These are phyloP conservation scores for Kwoniella dendrophila DNA, from an alignment of 768 basidiomycete species.

Conservation along the genomic window DNA sequence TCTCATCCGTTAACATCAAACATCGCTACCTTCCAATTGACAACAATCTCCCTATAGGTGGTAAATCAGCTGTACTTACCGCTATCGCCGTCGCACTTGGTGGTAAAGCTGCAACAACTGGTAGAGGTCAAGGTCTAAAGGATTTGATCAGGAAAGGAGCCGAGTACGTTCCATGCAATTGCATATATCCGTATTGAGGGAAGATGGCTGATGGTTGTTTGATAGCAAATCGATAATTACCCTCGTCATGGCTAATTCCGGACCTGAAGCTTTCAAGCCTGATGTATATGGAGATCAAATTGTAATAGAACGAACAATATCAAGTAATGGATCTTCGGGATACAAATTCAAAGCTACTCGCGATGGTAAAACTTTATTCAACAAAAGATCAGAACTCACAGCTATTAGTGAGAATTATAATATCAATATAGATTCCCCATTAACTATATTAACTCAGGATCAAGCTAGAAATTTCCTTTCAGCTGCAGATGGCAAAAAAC, in stretches of 20 bases:
- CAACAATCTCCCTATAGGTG: conserved; percentile 63
- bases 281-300: conserved; percentile 86
- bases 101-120: conserved; percentile 87
- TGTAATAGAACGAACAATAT: conserved; percentile 77
- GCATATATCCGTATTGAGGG: too few species aligned
- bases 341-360: conserved; percentile 78
- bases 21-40: conserved; percentile 21
- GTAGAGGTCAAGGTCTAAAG: conserved; percentile 80
- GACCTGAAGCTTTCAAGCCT: conserved; percentile 82
- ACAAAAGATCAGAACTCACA: conserved; percentile 79
- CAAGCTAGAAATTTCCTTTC: conserved; percentile 80
- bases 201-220: background rate
- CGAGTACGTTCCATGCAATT: conserved; percentile 62
- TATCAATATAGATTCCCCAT: conserved; percentile 72
- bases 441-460: conserved; percentile 75
- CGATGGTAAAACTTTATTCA: conserved; percentile 68
- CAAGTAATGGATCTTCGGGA: conserved; percentile 69
- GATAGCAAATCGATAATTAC: conserved; percentile 72
- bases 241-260: conserved; percentile 82
- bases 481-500: conserved; percentile 75
- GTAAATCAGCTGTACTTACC: conserved; percentile 90
- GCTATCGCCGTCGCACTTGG: conserved; percentile 92
- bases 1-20: conserved; percentile 19
- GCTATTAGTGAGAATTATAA: conserved; percentile 94
- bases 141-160: conserved; percentile 84